Evolutionary conservation across 768 basidiomycete species (phyloP).

Genomic region (Exsudoporus frostii): DNA sequence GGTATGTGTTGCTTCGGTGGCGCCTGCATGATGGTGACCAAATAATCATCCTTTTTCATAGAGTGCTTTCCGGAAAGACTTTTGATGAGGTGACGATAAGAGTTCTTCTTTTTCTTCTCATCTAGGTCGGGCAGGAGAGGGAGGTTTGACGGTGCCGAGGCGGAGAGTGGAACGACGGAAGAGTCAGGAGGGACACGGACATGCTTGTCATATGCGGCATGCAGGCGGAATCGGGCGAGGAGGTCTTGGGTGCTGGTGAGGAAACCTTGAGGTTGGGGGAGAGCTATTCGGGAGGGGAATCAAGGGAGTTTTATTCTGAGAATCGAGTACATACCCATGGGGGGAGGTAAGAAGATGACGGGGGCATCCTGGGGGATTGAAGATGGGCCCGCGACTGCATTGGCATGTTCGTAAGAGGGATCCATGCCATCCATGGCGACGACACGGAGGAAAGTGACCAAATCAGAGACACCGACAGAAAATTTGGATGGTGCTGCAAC

Average conservation of each 20-base stretch:
- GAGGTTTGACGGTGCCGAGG: slow-evolving; percentile 32
- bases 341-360: slow-evolving; percentile 29
- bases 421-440: slow-evolving; percentile 31
- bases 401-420: slow-evolving; percentile 33
- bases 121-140: slow-evolving; percentile 51
- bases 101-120: slow-evolving; percentile 73
- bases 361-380: slow-evolving; percentile 24
- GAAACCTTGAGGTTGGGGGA: slow-evolving; percentile 38
- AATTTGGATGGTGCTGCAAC: slow-evolving; percentile 5
- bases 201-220: slow-evolving; percentile 77
- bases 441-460: slow-evolving; percentile 10
- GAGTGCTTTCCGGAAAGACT: slow-evolving; percentile 78
- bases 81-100: slow-evolving; percentile 74
- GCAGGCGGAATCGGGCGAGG: slow-evolving; percentile 65
- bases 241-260: slow-evolving; percentile 79
- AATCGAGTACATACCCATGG: slow-evolving; percentile 29
- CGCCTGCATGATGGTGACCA: slow-evolving; percentile 59
- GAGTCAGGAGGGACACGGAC: slow-evolving; percentile 51
- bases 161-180: slow-evolving; percentile 24
- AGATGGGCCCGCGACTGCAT: slow-evolving; percentile 67
- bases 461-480: slow-evolving; percentile 26
- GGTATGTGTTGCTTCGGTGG: slow-evolving; percentile 69
- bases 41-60: slow-evolving; percentile 74
- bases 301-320: slow-evolving; percentile 4
- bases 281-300: slow-evolving; percentile 22